Evolutionary conservation across 768 basidiomycete genomes (phyloP).

Genomic region (Panaeolus papilionaceus): DNA sequence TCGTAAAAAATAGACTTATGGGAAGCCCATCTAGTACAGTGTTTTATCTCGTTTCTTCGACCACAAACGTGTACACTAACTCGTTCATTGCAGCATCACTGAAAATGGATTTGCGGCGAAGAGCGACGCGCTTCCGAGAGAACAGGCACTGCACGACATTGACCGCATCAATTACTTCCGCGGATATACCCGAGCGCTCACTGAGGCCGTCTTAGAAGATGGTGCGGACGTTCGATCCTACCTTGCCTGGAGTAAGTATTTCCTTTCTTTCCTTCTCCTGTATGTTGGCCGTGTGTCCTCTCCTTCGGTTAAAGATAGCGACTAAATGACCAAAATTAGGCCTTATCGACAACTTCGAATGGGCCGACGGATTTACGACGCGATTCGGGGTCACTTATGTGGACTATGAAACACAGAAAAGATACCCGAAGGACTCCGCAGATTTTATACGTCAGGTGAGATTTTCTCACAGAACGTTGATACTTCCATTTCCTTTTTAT

Average conservation of each 20-base stretch:
- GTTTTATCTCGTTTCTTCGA: background rate
- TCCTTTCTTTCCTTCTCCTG: background rate
- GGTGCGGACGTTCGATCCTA: constrained; percentile 64
- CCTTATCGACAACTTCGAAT: constrained; percentile 74
- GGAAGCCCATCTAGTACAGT: constrained; percentile 59
- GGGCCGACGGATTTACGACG: constrained; percentile 71
- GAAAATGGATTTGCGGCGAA: constrained; percentile 75
- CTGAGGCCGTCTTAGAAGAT: constrained; percentile 60
- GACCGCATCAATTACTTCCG: constrained; percentile 70
- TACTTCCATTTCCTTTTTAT: background rate
- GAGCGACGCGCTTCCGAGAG: constrained; percentile 54
- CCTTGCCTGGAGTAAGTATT: constrained; percentile 67
- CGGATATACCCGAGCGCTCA: constrained; percentile 57
- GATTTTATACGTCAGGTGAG: constrained; percentile 50
- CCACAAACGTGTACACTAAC: background rate
- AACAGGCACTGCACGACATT: constrained; percentile 57
- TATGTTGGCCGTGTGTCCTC: background rate
- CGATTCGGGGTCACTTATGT: constrained; percentile 77
- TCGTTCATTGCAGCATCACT: constrained; percentile 50
- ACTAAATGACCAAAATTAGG: constrained; percentile 37
- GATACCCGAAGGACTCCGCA: constrained; percentile 67
- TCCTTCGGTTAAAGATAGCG: background rate
- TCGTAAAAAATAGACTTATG: constrained; percentile 36
- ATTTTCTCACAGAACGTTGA: constrained; percentile 1
- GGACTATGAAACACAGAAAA: constrained; percentile 67